These are phyloP conservation scores for Pythium aphanidermatum DNA, from an alignment of 352 stramenopile species.

Conservation along the genomic window DNA sequence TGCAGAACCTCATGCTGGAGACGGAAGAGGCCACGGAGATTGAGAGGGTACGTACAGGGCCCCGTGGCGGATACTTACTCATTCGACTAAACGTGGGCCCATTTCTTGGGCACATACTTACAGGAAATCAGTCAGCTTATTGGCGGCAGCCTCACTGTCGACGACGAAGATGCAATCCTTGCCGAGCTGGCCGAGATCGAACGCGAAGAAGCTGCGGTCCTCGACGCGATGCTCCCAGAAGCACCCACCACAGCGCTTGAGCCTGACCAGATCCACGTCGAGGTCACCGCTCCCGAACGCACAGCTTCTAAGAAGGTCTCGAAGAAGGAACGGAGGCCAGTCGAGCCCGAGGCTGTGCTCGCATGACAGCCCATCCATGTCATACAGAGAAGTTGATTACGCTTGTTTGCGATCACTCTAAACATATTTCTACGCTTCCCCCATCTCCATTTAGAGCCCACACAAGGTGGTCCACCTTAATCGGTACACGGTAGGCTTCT, in stretches of 20 bases:
- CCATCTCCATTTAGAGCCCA: too few relatives aligned
- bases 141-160: conserved; percentile 59
- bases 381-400: too few relatives aligned
- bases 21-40: conserved; percentile 79
- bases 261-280: too few relatives aligned
- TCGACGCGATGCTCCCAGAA: conserved; percentile 53
- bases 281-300: too few relatives aligned
- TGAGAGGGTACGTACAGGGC: conserved; percentile 46
- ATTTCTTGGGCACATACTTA: too few relatives aligned
- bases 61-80: conserved; percentile 2
- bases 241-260: conserved; percentile 39
- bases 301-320: neutral
- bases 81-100: too few relatives aligned
- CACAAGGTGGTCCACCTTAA: too few relatives aligned
- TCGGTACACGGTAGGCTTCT: too few relatives aligned
- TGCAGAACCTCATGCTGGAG: conserved; percentile 87
- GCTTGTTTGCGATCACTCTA: too few relatives aligned
- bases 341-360: conserved; percentile 2
- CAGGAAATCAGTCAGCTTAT: conserved; percentile 86
- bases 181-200: conserved; percentile 83
- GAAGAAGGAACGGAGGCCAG: conserved; percentile 1
- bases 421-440: too few relatives aligned
- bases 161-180: conserved; percentile 84
- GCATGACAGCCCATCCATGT: too few relatives aligned
- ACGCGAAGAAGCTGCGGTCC: conserved; percentile 45